Base-by-base conservation (phyloP, 2,329 filamentous ascomycete genomes). In the Diaporthe citriasiana region DNA sequence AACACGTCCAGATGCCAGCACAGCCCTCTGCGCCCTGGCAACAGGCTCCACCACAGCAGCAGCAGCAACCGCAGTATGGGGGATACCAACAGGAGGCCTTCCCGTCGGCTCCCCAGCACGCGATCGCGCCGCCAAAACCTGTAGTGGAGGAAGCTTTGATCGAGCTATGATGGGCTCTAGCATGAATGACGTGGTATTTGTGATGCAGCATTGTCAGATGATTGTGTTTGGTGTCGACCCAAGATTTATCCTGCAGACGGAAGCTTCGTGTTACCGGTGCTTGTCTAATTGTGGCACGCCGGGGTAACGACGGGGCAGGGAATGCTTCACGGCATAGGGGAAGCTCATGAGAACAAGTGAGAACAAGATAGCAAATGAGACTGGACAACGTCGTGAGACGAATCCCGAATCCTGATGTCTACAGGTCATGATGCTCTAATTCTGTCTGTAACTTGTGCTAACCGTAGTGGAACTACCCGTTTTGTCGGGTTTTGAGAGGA, bases 131-230 rank as follows among this genome's bases (percentile, higher is more conserved):
- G 70, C 87, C 82, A 80, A 86, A 87, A 78, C 89, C 89, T 19
- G 88, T 85, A 0, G 88, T 93, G 60, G 94, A 96, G 82, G 94
- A 96, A 83, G 93, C 91, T 74, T 83, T 97, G 79, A 97, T 97
- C 82, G 94, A 97, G 82, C 86, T 96, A 76, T 95, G 50, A 73
- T 56, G 13, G 50, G 25, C 40, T 9, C 33, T 13, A 5, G 55
- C 17, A 17, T n/a, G 42, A 22, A 25, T 33, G 15, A n/a, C 13
- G 15, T 55, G 59, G 50, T 38, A 50, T 55, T 8, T 4, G 33
- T 10, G 27, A 13, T 70, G 33, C 35, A 38, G 40, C 25, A 40
- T 27, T 50, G 17, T 45, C n/a, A 50, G 45, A 51, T n/a, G 38
- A 7, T 51, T 13, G 56, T 25, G 19, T 33, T 51, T 35, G 47